Percentiles rank a stretch among this genome's conserved stretches.
These are phyloP conservation scores for Suhomyces atakaporum DNA, from an alignment of 1,139 yeast species.

Conservation along the genomic window DNA sequence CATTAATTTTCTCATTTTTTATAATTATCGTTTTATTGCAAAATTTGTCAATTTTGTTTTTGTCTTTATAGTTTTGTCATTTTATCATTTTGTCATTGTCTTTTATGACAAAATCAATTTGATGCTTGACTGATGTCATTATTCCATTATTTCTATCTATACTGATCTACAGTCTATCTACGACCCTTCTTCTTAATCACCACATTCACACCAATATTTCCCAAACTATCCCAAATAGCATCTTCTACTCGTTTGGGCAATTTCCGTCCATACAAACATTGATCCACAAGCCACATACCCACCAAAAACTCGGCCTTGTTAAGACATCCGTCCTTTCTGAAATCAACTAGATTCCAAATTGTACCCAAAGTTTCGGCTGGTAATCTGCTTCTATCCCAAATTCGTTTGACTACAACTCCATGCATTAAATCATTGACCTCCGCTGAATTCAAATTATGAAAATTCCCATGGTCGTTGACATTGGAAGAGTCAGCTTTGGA, in stretches of 20 bases:
- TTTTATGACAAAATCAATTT: no score
- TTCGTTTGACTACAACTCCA: slow-evolving; percentile 68
- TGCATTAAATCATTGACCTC: slow-evolving; percentile 49
- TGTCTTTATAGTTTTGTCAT: no score
- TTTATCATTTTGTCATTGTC: no score
- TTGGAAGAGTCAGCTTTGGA: slow-evolving; percentile 23
- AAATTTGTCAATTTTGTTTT: no score
- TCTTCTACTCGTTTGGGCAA: slow-evolving; percentile 65
- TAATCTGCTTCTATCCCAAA: slow-evolving; percentile 79
- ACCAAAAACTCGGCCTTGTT: slow-evolving; percentile 82
- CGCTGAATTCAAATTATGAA: slow-evolving; percentile 37
- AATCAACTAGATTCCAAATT: slow-evolving; percentile 83
- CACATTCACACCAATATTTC: slow-evolving; percentile 46
- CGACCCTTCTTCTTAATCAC: slow-evolving; percentile 39
- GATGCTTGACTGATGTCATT: no score
- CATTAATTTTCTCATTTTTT: no score
- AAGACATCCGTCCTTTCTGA: slow-evolving; percentile 72
- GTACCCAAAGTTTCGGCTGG: slow-evolving; percentile 61
- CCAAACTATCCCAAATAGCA: slow-evolving; percentile 68
- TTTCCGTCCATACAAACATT: slow-evolving; percentile 90
- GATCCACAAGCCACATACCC: slow-evolving; percentile 96
- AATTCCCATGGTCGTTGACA: slow-evolving; percentile 25
- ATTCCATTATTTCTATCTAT: no score
- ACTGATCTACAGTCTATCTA: slow-evolving; percentile 18
- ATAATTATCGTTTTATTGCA: no score